A percentile compares a stretch with the other conserved stretches of the same genome.
These are phyloP conservation scores for thale cress (Arabidopsis thaliana) DNA, from an alignment of 345 rosid species.

Conservation along the genomic window DNA sequence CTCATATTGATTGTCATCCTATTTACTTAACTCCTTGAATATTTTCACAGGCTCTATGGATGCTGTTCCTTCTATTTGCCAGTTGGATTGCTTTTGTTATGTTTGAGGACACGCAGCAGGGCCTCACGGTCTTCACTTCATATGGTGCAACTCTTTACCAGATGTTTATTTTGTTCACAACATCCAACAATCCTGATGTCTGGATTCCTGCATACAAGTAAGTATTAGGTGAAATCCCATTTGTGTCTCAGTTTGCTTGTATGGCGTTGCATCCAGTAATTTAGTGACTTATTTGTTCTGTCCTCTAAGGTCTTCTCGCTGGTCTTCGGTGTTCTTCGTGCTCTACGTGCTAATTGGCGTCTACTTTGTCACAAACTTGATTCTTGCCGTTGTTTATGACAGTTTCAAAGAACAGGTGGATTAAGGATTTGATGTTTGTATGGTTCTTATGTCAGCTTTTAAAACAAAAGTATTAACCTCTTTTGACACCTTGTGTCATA, in stretches of 20 bases:
- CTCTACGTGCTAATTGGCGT: slow-evolving; percentile 87
- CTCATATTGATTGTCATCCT: slow-evolving; percentile 28
- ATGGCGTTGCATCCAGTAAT: slow-evolving; percentile 26
- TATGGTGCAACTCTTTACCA: slow-evolving; percentile 81
- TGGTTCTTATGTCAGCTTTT: slow-evolving; percentile 12
- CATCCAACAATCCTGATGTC: slow-evolving; percentile 98
- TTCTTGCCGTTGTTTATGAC: slow-evolving; percentile 97
- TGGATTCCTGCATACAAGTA: slow-evolving; percentile 99
- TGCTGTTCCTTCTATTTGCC: slow-evolving; percentile 82
- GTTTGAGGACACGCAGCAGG: slow-evolving; percentile 96
- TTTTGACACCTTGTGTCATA: slow-evolving; percentile 11
- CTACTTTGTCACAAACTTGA: slow-evolving; percentile 96
- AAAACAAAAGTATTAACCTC: not conserved
- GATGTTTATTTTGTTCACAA: slow-evolving; percentile 91
- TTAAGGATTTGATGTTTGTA: slow-evolving; percentile 10
- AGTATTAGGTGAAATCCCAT: slow-evolving; percentile 48
- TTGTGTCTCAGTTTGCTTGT: slow-evolving; percentile 12
- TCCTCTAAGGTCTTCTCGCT: slow-evolving; percentile 79
- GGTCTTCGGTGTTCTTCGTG: slow-evolving; percentile 80
- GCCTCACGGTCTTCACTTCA: slow-evolving; percentile 70
- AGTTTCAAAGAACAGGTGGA: slow-evolving; percentile 93
- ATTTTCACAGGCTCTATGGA: slow-evolving; percentile 77
- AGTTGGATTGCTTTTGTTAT: slow-evolving; percentile 97
- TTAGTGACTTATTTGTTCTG: slow-evolving; percentile 31
- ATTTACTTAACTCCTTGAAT: slow-evolving; percentile 33